Evolutionary conservation across 1,284 basidiomycete genomes (phyloP).

Genomic region (Porodaedalea pini): DNA sequence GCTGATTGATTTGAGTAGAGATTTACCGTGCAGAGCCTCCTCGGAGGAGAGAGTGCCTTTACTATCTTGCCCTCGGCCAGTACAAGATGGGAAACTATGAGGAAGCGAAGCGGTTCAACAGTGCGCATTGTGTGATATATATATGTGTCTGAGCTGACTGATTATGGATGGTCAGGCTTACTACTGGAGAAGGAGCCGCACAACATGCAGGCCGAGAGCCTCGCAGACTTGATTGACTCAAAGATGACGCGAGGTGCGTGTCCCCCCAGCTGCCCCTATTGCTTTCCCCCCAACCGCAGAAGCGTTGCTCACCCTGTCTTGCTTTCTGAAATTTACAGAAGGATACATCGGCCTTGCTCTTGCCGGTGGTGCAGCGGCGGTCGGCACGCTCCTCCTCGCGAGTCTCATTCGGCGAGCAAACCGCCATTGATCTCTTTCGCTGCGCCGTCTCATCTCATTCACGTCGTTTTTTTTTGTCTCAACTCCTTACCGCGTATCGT

Average conservation of each 20-base stretch:
- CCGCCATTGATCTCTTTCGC: slow-evolving; percentile 51
- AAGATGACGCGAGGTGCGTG: slow-evolving; percentile 78
- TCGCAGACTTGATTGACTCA: slow-evolving; percentile 82
- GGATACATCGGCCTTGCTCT: slow-evolving; percentile 95
- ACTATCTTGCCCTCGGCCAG: slow-evolving; percentile 95
- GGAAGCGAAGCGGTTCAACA: slow-evolving; percentile 91
- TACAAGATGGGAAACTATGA: slow-evolving; percentile 97
- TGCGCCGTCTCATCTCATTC: slow-evolving; percentile 2
- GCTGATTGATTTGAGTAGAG: slow-evolving; percentile 46
- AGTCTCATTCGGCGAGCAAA: slow-evolving; percentile 81
- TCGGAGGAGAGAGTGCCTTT: slow-evolving; percentile 91
- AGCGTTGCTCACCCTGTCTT: neutral
- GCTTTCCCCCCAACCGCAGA: slow-evolving; percentile 8
- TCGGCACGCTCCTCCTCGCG: slow-evolving; percentile 81
- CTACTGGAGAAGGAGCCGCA: slow-evolving; percentile 91
- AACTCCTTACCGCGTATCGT: neutral
- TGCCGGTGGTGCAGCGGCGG: slow-evolving; percentile 83
- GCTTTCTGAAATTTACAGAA: slow-evolving; percentile 45
- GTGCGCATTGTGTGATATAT: slow-evolving; percentile 38
- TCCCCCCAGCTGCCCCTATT: neutral
- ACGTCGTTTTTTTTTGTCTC: neutral
- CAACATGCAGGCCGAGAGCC: slow-evolving; percentile 91
- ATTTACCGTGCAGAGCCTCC: slow-evolving; percentile 89
- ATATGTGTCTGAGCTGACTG: neutral
- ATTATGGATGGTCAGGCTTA: slow-evolving; percentile 51